Base-by-base conservation (phyloP, 1,139 yeast genomes). In the Nakaseomyces kungkrabaensis region DNA sequence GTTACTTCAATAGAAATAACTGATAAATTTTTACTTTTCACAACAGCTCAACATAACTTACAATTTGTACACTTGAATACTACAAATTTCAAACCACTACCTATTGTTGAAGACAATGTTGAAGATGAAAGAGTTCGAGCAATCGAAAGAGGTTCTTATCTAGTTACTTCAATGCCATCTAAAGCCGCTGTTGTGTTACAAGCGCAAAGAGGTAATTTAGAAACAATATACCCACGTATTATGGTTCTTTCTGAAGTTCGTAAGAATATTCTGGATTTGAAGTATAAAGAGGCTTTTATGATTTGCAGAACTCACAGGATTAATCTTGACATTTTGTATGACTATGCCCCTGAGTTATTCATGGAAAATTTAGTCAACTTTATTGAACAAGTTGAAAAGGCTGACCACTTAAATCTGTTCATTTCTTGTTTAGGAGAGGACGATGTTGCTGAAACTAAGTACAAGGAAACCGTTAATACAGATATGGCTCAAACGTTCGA, bases 141-240 rank as follows among this genome's bases (percentile, higher is more conserved):
- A 51, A 82, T 94, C 50, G 99, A 94, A 68, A 76, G 97, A 55
- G 98, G 98, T 1, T 87, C 97, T 0, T 60, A 85, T 33, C 69
- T 94, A 48, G 87, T 92, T 1, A 74, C 92, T 43, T 81, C 80
- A 1, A 82, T 89, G 63, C 97, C 97, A 0, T 80, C 95, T 0
- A 85, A 79, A 52, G 82, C 89, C 51, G 79, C 94, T 0, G 89
- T 94, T 17, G 81, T 87, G 2, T 72, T 94, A 50, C 96, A 94
- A 67, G 97, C 97, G 3, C 95, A 95, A 52, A 78, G 99, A 66
- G 99, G 99, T 54, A 94, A 94, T 60, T 72, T 92, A 57, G 99
- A 94, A 67, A 89, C 97, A 0, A 85, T 94, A 33, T 84, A 81
- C 61, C 98, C 99, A 9, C 76, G 98, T 66, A 85, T 92, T 45